Evolutionary conservation across 768 basidiomycete genomes (phyloP).

Genomic region (Paxillus ammoniavirescens): DNA sequence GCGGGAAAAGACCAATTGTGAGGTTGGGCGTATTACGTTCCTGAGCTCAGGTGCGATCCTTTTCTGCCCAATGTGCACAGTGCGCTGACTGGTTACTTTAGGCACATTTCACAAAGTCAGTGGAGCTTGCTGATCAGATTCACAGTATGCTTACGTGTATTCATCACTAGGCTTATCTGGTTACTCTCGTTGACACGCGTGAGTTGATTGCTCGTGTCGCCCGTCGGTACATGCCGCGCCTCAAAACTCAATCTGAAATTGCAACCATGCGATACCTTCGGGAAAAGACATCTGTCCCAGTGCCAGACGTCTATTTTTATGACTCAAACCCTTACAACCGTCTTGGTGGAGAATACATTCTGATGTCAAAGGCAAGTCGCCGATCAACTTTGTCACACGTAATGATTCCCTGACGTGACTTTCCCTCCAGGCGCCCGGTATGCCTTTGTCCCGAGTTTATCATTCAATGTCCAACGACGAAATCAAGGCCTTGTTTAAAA

Average conservation of each 20-base stretch:
- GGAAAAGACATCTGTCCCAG: constrained; percentile 65
- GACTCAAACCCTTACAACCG: constrained; percentile 85
- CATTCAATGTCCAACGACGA: constrained; percentile 66
- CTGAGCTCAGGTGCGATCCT: constrained; percentile 64
- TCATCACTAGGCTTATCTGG: constrained; percentile 63
- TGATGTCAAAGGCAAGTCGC: constrained; percentile 77
- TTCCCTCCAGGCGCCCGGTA: constrained; percentile 59
- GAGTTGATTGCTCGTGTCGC: constrained; percentile 79
- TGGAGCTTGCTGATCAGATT: background rate
- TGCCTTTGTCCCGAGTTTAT: constrained; percentile 69
- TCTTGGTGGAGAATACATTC: constrained; percentile 79
- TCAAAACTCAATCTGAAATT: constrained; percentile 86
- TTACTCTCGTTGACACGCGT: constrained; percentile 59
- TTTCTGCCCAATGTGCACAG: constrained; percentile 11
- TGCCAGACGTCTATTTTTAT: constrained; percentile 73
- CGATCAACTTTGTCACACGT: background rate
- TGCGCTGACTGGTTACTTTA: constrained; percentile 25
- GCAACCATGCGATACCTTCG: constrained; percentile 83
- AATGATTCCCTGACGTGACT: background rate
- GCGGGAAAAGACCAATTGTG: constrained; percentile 60
- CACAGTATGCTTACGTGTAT: constrained; percentile 7
- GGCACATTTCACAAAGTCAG: constrained; percentile 85
- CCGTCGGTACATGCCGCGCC: constrained; percentile 79
- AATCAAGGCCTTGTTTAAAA: constrained; percentile 62
- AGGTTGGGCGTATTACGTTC: constrained; percentile 71